These are phyloP conservation scores for Coemansia sp. DNA, from an alignment of 192 early-diverging fungal species.

Conservation along the genomic window DNA sequence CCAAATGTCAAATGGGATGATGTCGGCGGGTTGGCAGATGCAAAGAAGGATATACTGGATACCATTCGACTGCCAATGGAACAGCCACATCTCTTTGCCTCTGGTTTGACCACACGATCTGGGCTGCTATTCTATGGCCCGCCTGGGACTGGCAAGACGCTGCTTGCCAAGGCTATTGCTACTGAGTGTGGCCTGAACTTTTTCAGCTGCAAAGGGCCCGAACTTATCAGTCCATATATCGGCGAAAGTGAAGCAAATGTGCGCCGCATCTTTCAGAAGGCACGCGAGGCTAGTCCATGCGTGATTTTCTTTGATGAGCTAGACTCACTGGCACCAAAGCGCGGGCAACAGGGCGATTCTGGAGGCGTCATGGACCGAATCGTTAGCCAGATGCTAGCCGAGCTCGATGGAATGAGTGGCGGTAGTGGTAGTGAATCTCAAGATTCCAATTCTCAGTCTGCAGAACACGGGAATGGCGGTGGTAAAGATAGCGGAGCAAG, in stretches of 20 bases:
- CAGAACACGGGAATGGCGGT: constrained; percentile 19
- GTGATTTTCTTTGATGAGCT: constrained; percentile 99
- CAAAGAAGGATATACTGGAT: constrained; percentile 91
- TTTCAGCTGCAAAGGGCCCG: constrained; percentile 97
- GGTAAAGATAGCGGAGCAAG: constrained; percentile 46
- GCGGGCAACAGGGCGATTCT: constrained; percentile 96
- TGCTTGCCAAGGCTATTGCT: constrained; percentile 98
- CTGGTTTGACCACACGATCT: constrained; percentile 91
- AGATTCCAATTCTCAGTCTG: constrained; percentile 39
- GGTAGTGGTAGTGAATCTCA: constrained; percentile 22
- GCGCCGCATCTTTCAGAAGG: constrained; percentile 90
- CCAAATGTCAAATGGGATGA: constrained; percentile 99
- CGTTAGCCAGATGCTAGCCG: constrained; percentile 92
- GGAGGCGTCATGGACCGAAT: constrained; percentile 99
- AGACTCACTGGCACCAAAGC: constrained; percentile 96
- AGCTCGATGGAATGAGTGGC: constrained; percentile 86
- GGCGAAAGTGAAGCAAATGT: constrained; percentile 99
- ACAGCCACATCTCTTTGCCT: constrained; percentile 93
- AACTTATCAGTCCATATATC: constrained; percentile 98
- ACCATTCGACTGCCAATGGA: constrained; percentile 95
- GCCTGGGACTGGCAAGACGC: constrained; percentile 97
- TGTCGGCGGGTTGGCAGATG: constrained; percentile 90
- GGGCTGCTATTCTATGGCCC: constrained; percentile 95
- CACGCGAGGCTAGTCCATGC: constrained; percentile 95
- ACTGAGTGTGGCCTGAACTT: constrained; percentile 98